Evolutionary conservation across 305 asterid species (phyloP).

Genomic region (Coffea humblotiana): DNA sequence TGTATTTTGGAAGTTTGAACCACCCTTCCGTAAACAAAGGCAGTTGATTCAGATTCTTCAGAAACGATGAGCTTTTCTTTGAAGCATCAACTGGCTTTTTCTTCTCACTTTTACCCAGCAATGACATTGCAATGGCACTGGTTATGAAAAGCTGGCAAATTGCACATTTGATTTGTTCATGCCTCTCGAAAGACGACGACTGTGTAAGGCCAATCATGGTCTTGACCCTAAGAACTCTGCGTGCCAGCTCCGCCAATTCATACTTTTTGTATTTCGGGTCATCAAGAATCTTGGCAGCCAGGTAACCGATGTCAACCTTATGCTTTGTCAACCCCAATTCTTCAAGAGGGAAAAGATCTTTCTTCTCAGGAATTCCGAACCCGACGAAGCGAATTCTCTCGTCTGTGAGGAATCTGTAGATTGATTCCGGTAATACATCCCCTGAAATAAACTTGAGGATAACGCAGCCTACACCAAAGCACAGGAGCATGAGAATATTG

Average conservation of each 20-base stretch:
- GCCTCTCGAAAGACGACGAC: conserved; percentile 68
- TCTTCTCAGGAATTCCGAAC: conserved; percentile 72
- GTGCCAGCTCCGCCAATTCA: conserved; percentile 54
- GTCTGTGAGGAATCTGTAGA: conserved; percentile 59
- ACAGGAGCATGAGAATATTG: conserved; percentile 45
- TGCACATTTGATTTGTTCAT: conserved; percentile 72
- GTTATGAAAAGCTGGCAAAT: conserved; percentile 84
- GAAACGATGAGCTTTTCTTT: conserved; percentile 41
- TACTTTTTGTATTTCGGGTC: conserved; percentile 49
- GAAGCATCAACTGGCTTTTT: conserved; percentile 27
- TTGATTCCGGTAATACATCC: conserved; percentile 49
- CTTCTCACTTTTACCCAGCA: conserved; percentile 39
- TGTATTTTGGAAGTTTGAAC: conserved; percentile 51
- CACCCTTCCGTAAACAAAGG: conserved; percentile 65
- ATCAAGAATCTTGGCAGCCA: conserved; percentile 54
- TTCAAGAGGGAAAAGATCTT: conserved; percentile 61
- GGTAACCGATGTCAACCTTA: conserved; percentile 54
- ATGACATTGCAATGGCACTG: conserved; percentile 59
- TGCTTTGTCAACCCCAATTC: conserved; percentile 47
- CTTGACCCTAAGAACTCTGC: conserved; percentile 63
- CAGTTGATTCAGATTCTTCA: conserved; percentile 55
- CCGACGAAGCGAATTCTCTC: conserved; percentile 68
- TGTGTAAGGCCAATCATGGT: conserved; percentile 65
- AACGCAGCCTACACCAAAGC: conserved; percentile 76
- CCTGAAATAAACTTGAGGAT: conserved; percentile 62